Evolutionary conservation across 768 basidiomycete species (phyloP).

Genomic region (Favolaschia claudopus): DNA sequence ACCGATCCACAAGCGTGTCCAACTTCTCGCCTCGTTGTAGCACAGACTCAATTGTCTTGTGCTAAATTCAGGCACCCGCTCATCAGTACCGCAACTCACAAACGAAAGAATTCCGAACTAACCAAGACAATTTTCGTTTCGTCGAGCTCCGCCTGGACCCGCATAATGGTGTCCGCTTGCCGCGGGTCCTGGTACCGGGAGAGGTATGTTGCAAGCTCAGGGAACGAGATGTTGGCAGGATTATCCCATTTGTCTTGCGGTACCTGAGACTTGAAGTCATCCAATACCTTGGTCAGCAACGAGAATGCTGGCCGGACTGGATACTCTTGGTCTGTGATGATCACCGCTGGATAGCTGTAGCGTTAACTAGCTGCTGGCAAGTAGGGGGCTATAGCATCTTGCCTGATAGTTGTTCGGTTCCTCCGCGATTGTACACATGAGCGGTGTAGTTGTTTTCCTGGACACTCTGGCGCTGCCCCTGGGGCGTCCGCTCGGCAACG

Average conservation of each 20-base stretch:
- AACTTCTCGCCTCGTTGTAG: slow-evolving; percentile 96
- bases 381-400: slow-evolving; percentile 30
- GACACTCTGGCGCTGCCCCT: slow-evolving; percentile 91
- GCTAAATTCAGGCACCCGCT: slow-evolving; percentile 71
- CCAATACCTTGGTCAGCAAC: slow-evolving; percentile 88
- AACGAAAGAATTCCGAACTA: slow-evolving; percentile 37
- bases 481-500: slow-evolving; percentile 85
- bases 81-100: slow-evolving; percentile 10
- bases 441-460: slow-evolving; percentile 94
- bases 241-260: slow-evolving; percentile 73
- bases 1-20: slow-evolving; percentile 94
- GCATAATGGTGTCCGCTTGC: slow-evolving; percentile 98
- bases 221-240: slow-evolving; percentile 77
- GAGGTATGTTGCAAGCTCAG: slow-evolving; percentile 77
- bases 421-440: slow-evolving; percentile 91
- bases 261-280: slow-evolving; percentile 87
- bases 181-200: slow-evolving; percentile 96
- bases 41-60: slow-evolving; percentile 99
- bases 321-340: slow-evolving; percentile 96
- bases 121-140: slow-evolving; percentile 99
- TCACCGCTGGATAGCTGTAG: slow-evolving; percentile 65
- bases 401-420: slow-evolving; percentile 88
- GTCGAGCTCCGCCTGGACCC: slow-evolving; percentile 96
- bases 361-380: slow-evolving; percentile 6
- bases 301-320: slow-evolving; percentile 97